These are phyloP conservation scores for Turritis glabra DNA, from an alignment of 345 rosid genomes.

Conservation along the genomic window DNA sequence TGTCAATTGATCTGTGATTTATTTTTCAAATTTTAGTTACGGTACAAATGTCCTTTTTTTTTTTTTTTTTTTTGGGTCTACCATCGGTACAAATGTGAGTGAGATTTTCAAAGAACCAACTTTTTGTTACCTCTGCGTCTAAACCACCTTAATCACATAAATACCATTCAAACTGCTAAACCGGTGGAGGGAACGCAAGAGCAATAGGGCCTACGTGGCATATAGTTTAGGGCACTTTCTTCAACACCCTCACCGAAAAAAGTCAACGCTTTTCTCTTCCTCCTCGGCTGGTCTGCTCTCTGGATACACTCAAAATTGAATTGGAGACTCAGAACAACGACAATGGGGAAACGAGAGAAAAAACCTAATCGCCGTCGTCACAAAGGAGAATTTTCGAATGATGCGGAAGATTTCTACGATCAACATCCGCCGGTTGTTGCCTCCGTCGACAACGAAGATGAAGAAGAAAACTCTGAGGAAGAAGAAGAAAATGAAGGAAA, in stretches of 20 bases:
- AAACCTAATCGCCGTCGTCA: constrained; percentile 61
- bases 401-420: constrained; percentile 50
- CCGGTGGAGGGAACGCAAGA: neutral
- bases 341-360: constrained; percentile 80
- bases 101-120: no score
- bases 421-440: constrained; percentile 24
- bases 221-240: neutral
- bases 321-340: neutral
- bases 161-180: neutral
- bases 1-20: no score
- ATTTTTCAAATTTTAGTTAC: no score
- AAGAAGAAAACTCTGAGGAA: constrained; percentile 41
- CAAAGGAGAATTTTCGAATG: constrained; percentile 33
- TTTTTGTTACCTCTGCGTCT: no score
- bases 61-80: no score
- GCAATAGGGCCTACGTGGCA: neutral
- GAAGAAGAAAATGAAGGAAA: constrained; percentile 32
- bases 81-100: no score
- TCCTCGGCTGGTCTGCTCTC: neutral
- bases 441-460: constrained; percentile 32
- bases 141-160: neutral
- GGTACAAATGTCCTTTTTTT: no score
- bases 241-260: no score
- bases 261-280: neutral
- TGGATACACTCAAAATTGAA: neutral